Conservation (phyloP, 768 basidiomycete genomes). For the Pholiota microspora region DNA sequence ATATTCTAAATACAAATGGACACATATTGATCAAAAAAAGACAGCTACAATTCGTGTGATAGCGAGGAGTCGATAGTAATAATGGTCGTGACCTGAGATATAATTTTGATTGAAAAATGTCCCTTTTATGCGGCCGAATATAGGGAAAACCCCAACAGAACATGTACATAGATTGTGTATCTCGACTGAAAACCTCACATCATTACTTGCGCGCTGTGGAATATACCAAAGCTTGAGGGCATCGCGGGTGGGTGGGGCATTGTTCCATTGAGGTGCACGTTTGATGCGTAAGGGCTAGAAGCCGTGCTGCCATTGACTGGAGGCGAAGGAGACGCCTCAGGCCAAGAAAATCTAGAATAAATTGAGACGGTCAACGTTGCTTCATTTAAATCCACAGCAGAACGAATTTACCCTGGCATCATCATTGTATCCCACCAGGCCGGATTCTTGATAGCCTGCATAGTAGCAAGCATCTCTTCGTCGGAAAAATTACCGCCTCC, state of each 20-base stretch:
- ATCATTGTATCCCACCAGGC: constrained; percentile 78
- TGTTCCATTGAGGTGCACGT: constrained; percentile 14
- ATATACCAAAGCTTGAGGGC: constrained; percentile 25
- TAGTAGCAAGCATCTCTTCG: constrained; percentile 66
- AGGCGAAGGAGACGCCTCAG: constrained; percentile 34
- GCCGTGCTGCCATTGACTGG: constrained; percentile 16
- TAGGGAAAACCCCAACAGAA: neutral
- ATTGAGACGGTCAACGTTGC: neutral
- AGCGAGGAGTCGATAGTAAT: neutral
- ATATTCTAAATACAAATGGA: neutral
- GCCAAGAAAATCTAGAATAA: constrained; percentile 32
- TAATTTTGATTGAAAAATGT: neutral
- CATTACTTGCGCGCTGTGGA: constrained; percentile 26
- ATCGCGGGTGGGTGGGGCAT: constrained; percentile 1
- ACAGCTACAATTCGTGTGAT: neutral
- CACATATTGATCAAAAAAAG: neutral
- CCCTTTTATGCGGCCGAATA: neutral
- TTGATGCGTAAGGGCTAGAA: constrained; percentile 10
- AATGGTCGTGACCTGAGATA: neutral
- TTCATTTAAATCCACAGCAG: no score
- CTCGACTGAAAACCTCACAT: constrained; percentile 13
- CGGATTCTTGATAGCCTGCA: constrained; percentile 71
- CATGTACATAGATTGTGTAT: neutral
- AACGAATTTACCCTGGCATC: constrained; percentile 73
- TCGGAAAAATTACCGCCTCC: constrained; percentile 36